These are phyloP conservation scores for Fraxinus pennsylvanica DNA, from an alignment of 257 asterid genomes.

Conservation along the genomic window DNA sequence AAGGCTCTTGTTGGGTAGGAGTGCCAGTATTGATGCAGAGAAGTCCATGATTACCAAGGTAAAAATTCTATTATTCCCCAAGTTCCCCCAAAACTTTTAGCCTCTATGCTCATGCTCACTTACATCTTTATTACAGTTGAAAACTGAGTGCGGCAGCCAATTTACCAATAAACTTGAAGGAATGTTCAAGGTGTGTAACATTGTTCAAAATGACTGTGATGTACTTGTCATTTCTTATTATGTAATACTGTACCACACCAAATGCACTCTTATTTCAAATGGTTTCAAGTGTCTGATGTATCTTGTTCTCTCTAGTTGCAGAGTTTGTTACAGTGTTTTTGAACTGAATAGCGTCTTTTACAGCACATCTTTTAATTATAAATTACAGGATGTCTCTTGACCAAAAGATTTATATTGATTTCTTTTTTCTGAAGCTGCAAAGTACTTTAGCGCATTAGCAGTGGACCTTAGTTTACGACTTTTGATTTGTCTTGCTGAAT, in stretches of 20 bases:
- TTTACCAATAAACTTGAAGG: conserved; percentile 98
- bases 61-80: conserved; percentile 13
- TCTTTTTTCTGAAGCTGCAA: not conserved
- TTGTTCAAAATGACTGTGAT: conserved; percentile 13
- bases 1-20: conserved; percentile 87
- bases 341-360: conserved; percentile 12
- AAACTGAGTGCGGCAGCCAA: conserved; percentile 99
- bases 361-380: not conserved
- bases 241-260: not conserved
- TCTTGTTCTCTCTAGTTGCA: not conserved
- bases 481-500: not conserved
- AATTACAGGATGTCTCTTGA: not conserved
- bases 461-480: not conserved
- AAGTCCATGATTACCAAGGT: conserved; percentile 85
- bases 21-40: conserved; percentile 98
- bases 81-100: conserved; percentile 21
- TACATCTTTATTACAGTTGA: conserved; percentile 62
- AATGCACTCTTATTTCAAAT: not conserved
- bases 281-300: conserved; percentile 9
- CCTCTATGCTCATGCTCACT: conserved; percentile 18
- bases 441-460: not conserved
- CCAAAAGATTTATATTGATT: not conserved
- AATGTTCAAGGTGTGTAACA: conserved; percentile 79
- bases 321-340: not conserved
- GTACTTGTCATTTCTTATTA: conserved; percentile 4